Evolutionary conservation across 768 basidiomycete species (phyloP).

Genomic region (Naganishia antarctica): DNA sequence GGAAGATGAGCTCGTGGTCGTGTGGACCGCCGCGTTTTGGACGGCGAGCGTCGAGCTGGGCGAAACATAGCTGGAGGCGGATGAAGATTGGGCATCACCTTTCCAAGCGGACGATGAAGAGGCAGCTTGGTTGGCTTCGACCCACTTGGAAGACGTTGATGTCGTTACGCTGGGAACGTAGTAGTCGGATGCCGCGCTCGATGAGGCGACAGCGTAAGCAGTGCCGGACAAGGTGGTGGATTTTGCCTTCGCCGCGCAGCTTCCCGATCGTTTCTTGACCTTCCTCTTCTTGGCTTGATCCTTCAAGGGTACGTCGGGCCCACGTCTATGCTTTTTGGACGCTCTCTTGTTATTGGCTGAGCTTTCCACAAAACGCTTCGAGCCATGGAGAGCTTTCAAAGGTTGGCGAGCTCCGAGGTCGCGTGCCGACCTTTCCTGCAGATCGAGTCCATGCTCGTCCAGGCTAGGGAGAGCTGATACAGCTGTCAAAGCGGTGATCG

Average conservation of each 20-base stretch:
- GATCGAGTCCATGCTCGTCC: neutral
- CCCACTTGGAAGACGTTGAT: no score
- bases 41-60: no score
- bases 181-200: no score
- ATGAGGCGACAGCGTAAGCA: no score
- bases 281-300: neutral
- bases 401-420: slow-evolving; percentile 10
- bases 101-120: no score
- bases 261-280: slow-evolving; percentile 13
- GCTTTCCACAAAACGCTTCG: neutral
- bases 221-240: slow-evolving; percentile 4
- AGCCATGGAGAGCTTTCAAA: neutral
- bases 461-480: neutral
- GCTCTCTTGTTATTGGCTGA: neutral
- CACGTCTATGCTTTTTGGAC: neutral
- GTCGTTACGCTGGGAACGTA: no score
- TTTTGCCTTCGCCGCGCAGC: slow-evolving; percentile 5
- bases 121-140: no score
- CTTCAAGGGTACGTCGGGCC: neutral
- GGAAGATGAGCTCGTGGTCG: no score
- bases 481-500: neutral
- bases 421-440: neutral
- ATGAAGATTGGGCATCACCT: no score
- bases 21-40: no score
- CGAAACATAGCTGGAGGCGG: no score